Base-by-base conservation (phyloP, 179 eudicot genomes). In the Camellia oleifera region DNA sequence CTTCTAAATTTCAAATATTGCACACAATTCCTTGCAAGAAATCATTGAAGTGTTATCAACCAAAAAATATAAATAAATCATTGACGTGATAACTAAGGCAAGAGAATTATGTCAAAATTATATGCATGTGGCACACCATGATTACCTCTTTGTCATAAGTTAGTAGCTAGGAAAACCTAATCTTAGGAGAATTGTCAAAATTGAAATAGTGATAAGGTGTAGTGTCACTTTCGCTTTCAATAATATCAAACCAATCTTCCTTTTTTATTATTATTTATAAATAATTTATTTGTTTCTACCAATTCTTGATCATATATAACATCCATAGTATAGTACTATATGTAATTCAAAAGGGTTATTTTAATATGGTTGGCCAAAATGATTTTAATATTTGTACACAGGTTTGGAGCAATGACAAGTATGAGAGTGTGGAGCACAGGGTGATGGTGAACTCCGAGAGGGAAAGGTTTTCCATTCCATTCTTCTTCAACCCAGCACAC, bases 371-470 rank as follows among this genome's bases (percentile, higher is more conserved):
- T 57, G 13, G 61, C 3, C 13, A 57, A 57, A 7, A 7, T 32
- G n/a, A 15, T 0, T 69, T 5, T 1, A 67, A 50, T 53, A 65
- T 52, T 26, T 50, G 26, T 6, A 2, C n/a, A 8, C 63, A 77
- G 79, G 79, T 91, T 46, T 89, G 94, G 94, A 89, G 92, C 86
- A 91, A 89, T 74, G 92, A 85, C 48, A 82, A 83, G 80, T 91
- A 89, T 74, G 92, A 91, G 78, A 91, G 94, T 76, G 92, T 91
- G 69, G 95, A 91, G 81, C 95, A 92, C 75, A 90, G 93, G 80
- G 95, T 86, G 46, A 85, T 54, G 76, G 92, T 90, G 66, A 88
- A 88, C 82, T 80, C 89, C 0, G 83, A 86, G 76, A 88, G 82
- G 84, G 93, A 88, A 17, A 85, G 95, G 80, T 78, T 88, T 52